phyloP scores from a whole-genome alignment of 176 grass and related monocot species.

The Triticum timopheevii region DNA sequence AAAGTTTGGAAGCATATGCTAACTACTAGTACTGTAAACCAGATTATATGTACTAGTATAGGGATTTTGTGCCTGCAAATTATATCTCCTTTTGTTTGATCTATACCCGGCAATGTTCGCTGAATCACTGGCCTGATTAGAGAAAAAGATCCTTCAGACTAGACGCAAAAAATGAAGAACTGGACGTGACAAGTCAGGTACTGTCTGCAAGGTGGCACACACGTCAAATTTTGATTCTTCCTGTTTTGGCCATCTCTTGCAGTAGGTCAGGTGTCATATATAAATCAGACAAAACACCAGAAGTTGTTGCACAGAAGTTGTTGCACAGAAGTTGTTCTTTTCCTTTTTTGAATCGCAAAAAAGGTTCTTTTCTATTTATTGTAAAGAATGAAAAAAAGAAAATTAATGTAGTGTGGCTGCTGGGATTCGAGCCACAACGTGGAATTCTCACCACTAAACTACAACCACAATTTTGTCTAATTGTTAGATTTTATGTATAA shows the following conservation, averaged over 20 bases:
- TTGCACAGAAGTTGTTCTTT: no score
- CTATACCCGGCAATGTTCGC: neutral
- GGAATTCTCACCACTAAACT: slow-evolving; percentile 33
- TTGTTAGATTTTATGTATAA: no score
- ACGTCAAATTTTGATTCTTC: slow-evolving; percentile 24
- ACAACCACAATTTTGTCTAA: neutral
- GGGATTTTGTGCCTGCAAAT: no score
- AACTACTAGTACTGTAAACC: no score
- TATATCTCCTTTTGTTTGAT: slow-evolving; percentile 13
- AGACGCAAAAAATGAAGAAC: neutral
- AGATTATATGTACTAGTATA: no score
- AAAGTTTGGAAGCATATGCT: neutral
- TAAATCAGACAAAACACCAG: no score
- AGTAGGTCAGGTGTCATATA: no score
- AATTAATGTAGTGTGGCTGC: slow-evolving; percentile 51
- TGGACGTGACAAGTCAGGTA: neutral
- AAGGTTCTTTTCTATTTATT: no score
- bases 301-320: no score
- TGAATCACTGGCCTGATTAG: neutral
- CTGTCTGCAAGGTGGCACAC: slow-evolving; percentile 24
- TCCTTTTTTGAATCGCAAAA: no score
- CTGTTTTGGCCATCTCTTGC: neutral
- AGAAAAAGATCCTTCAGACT: neutral
- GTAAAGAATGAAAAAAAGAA: no score
- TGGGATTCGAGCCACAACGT: slow-evolving; percentile 86